These are phyloP conservation scores for Rhodomyrtus psidioides DNA, from an alignment of 441 rosid species.

Conservation along the genomic window DNA sequence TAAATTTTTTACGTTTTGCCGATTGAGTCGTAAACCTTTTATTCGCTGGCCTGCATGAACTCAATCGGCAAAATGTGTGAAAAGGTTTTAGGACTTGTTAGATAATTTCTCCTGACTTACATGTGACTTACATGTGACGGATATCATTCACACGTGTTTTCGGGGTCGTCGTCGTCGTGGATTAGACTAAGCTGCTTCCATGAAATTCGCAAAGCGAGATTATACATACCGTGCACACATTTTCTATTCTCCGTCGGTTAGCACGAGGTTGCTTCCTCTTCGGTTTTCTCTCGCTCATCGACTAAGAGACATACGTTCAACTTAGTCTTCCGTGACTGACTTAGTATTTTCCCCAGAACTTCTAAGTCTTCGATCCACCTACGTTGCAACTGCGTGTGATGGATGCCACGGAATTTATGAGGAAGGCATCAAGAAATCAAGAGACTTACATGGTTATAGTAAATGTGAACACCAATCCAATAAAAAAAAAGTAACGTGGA, in stretches of 20 bases:
- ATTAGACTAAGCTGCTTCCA: background rate
- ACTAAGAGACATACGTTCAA: background rate
- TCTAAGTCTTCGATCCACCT: background rate
- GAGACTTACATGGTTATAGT: background rate
- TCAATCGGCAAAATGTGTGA: too few relatives aligned
- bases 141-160: background rate
- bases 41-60: too few relatives aligned
- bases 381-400: background rate
- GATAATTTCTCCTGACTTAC: background rate
- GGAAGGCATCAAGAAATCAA: background rate
- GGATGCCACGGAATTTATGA: background rate
- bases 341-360: background rate
- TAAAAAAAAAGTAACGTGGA: background rate
- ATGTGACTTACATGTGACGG: background rate
- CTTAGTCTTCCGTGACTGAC: background rate
- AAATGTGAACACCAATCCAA: background rate
- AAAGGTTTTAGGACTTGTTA: too few relatives aligned
- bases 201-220: background rate
- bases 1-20: too few relatives aligned
- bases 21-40: too few relatives aligned
- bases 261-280: background rate
- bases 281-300: background rate
- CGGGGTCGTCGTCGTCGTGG: background rate
- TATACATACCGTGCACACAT: background rate
- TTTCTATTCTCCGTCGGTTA: background rate